Evolutionary conservation across 306 rosid genomes (phyloP).

Genomic region (Sophora flavescens): DNA sequence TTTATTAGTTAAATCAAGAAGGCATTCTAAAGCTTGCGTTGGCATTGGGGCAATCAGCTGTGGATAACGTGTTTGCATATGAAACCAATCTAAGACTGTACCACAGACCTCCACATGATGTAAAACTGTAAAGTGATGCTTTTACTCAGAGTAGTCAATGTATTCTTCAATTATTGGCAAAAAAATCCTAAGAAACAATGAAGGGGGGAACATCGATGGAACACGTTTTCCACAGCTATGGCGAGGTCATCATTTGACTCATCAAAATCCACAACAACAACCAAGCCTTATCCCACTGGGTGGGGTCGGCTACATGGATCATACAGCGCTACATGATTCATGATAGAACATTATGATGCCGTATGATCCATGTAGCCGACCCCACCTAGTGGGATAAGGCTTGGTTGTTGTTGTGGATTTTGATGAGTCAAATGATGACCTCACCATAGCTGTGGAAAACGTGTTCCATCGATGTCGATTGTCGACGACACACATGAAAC

Average conservation of each 20-base stretch:
- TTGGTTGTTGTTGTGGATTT: slow-evolving; percentile 17
- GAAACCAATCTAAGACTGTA: slow-evolving; percentile 16
- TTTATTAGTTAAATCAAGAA: slow-evolving; percentile 27
- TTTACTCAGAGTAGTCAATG: slow-evolving; percentile 11
- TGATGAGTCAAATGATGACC: slow-evolving; percentile 37
- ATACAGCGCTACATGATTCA: no score
- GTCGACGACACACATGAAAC: neutral
- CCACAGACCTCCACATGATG: slow-evolving; percentile 1
- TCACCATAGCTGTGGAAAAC: neutral
- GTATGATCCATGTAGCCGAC: no score
- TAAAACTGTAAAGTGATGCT: neutral
- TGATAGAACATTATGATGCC: no score
- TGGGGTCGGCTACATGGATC: no score
- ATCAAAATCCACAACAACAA: no score
- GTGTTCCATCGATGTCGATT: slow-evolving; percentile 9
- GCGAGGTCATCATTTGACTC: no score
- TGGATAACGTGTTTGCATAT: neutral
- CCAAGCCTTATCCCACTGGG: no score
- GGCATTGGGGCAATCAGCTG: neutral
- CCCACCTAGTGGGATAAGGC: no score
- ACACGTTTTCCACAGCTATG: no score
- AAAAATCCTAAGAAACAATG: neutral
- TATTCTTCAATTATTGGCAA: slow-evolving; percentile 4
- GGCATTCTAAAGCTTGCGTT: slow-evolving; percentile 22
- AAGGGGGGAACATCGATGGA: no score